phyloP scores from a whole-genome alignment of 257 asterid genomes.

The Gardenia jasminoides region DNA sequence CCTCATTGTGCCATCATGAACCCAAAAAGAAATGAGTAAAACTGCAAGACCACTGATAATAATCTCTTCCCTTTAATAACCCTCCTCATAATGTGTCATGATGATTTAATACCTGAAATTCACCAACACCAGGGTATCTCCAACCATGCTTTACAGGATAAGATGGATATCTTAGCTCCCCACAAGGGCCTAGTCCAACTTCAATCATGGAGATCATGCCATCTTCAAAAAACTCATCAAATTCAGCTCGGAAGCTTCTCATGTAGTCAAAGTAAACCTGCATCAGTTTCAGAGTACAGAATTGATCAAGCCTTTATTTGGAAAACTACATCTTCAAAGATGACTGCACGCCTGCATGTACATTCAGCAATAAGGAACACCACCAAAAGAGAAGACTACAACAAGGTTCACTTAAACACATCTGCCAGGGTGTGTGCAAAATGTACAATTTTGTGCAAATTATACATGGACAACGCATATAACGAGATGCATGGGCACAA shows the following conservation, averaged over 20 bases:
- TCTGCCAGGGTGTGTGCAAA: neutral
- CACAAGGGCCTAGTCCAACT: conserved; percentile 90
- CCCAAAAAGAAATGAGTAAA: neutral
- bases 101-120: conserved; percentile 62
- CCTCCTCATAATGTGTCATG: too few species aligned
- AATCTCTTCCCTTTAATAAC: neutral
- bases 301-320: neutral
- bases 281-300: conserved; percentile 31
- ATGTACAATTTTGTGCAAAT: neutral
- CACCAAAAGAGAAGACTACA: neutral
- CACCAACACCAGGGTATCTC: conserved; percentile 91
- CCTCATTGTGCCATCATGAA: neutral
- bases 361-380: neutral
- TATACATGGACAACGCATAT: neutral
- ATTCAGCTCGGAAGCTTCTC: conserved; percentile 92
- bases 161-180: conserved; percentile 84
- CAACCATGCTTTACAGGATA: conserved; percentile 88
- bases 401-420: neutral
- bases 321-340: neutral
- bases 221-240: conserved; percentile 69
- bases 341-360: neutral
- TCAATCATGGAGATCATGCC: conserved; percentile 67
- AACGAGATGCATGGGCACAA: neutral
- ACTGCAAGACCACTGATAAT: neutral
- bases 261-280: conserved; percentile 90